Base-by-base conservation (phyloP, 2,329 filamentous ascomycete genomes). In the Neocatenulostroma microsporum region DNA sequence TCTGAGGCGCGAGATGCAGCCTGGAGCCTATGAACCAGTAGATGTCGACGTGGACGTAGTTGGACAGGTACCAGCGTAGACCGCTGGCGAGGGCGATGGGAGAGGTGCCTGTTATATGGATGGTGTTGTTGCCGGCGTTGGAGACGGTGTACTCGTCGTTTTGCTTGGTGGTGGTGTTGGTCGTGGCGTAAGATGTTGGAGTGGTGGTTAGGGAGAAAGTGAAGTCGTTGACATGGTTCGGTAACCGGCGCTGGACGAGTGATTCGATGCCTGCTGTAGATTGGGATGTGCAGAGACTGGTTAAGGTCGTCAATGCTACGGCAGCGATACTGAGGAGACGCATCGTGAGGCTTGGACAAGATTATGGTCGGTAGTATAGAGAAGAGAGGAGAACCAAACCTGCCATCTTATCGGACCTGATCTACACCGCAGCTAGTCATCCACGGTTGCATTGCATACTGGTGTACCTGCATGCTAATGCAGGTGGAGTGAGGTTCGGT, bases 11-110 rank as follows among this genome's bases (percentile, higher is more conserved):
- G 15, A 56, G 40, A 38, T 67, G 47, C 26, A 69, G 44, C 6
- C 55, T 58, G 37, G 58, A 68, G 3, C 64, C 67, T 34, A 69
- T 60, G 39, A 57, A 68, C 66, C 67, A 70, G 48, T 62, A 69
- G 11, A 70, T 61, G 36, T 70, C 68, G 2, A 65, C 62, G 47
- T 68, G 57, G 3, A 56, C 55, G 13, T 62, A 45, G 42, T 66
- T 62, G 11, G 55, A 56, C 10, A 69, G 49, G 44, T 70, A 66
- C 29, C 60, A 62, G 47, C 61, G 61, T 3, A 68, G 55, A 21
- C 64, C 47, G 30, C 37, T 42, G 10, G 48, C 42, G n/a, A 51
- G 40, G 3, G 44, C 46, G 18, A 41, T 47, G 9, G 46, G 33
- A 5, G 42, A 30, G 26, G 45, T 49, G 20, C 45, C 48, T 10